Evolutionary conservation across 2,329 filamentous ascomycete genomes (phyloP).

Genomic region (Cordyceps cateniannulata): DNA sequence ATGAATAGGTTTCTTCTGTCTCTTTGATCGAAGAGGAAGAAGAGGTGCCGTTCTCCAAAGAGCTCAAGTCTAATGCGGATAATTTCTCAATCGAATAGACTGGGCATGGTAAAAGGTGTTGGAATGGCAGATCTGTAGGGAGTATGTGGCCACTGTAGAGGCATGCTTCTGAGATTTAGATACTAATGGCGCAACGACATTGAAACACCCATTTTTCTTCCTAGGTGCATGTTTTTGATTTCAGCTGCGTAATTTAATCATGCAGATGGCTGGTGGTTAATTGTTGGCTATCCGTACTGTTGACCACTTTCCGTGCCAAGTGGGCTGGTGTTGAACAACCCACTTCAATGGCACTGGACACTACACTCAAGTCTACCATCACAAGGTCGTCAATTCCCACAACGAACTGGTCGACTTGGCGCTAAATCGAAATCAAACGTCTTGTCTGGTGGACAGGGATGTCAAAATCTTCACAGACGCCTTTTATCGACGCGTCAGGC

Average conservation of each 20-base stretch:
- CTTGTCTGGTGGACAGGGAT: not conserved
- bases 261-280: not conserved
- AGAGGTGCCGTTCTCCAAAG: conserved; percentile 76
- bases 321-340: not conserved
- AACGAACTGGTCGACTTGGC: not conserved
- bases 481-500: not conserved
- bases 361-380: not conserved
- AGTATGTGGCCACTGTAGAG: conserved; percentile 5
- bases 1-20: conserved; percentile 54
- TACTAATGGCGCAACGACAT: conserved; percentile 16
- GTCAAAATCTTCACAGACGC: not conserved
- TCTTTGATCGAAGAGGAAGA: conserved; percentile 68
- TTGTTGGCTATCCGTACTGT: not conserved
- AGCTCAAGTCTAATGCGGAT: conserved; percentile 70
- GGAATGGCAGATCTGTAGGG: conserved; percentile 3
- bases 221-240: not conserved
- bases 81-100: conserved; percentile 68
- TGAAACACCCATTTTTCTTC: not conserved
- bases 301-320: not conserved
- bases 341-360: not conserved
- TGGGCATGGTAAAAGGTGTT: not conserved
- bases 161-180: conserved; percentile 13
- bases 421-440: not conserved
- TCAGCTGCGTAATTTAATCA: not conserved
- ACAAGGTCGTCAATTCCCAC: not conserved